Base-by-base conservation (phyloP, 2,329 filamentous ascomycete species). In the Microcyclosporella mali region DNA sequence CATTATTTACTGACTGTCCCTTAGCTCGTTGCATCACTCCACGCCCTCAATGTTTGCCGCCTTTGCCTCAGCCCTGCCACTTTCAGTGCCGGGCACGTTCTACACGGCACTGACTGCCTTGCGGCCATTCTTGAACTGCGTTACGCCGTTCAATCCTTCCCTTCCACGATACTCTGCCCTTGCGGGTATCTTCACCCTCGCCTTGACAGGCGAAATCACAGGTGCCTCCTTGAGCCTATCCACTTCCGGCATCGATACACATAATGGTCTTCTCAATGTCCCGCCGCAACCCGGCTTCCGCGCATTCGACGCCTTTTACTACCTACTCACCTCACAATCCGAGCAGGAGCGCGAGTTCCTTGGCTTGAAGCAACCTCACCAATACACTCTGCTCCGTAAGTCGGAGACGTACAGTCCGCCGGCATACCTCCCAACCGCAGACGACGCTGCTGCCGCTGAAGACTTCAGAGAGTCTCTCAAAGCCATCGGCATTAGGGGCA, bases 261-360 rank as follows among this genome's bases (percentile, higher is more conserved):
- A 74, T 15, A 80, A 80, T 49, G 92, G 90, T 32, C 72, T 98
- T 9, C 71, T 95, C 12, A 81, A 85, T 43, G 79, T 98, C 12
- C 86, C 92, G 0, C 66, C 81, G 0, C 81, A 95, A 60, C 61
- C 80, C 6, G 92, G 92, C 10, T 88, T 88, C 65, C 82, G 92
- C 50, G 92, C 90, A 3, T 98, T 98, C 56, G 90, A 98, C 60
- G 92, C 94, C 37, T 97, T 98, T 62, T 97, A 98, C 69, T 97
- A 95, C 58, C 79, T 98, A 1, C 75, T 97, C 32, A 94, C 89
- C 1, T 94, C 92, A 0, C 52, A 55, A 92, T 87, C 1, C 81
- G 84, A 3, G 83, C 88, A 59, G 1, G 92, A 98, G 68, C 77
- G 88, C 43, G 90, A 97, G 61, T 94, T 89, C 47, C 70, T 98